phyloP scores from a whole-genome alignment of 352 stramenopile species.

The Pythium rhizo-oryzae region DNA sequence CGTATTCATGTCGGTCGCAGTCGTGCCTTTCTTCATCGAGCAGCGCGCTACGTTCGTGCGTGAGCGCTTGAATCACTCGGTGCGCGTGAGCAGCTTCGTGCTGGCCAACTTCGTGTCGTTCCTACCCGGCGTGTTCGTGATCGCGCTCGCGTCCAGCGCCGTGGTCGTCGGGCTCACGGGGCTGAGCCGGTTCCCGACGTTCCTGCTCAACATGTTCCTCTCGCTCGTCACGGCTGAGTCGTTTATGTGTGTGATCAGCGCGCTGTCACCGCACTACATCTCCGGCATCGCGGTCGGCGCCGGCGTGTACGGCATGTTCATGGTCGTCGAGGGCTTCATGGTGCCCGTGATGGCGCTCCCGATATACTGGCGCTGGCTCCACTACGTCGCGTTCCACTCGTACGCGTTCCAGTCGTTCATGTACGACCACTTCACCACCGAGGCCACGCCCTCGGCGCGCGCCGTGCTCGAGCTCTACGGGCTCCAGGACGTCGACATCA shows the following conservation, averaged over 20 bases:
- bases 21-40: conserved; percentile 85
- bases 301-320: conserved; percentile 87
- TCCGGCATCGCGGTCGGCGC: conserved; percentile 84
- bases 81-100: conserved; percentile 74
- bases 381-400: conserved; percentile 67
- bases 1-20: conserved; percentile 91
- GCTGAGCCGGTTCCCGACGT: conserved; percentile 60
- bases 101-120: conserved; percentile 65
- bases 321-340: conserved; percentile 89
- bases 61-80: conserved; percentile 80
- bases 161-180: conserved; percentile 55
- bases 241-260: conserved; percentile 76
- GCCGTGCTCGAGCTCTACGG: conserved; percentile 31
- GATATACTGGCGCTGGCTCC: conserved; percentile 47
- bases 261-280: conserved; percentile 84
- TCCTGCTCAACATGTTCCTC: conserved; percentile 75
- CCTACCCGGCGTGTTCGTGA: conserved; percentile 62
- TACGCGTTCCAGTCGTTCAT: conserved; percentile 64
- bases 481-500: conserved; percentile 35
- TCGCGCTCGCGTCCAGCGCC: conserved; percentile 48
- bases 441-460: conserved; percentile 2
- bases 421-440: conserved; percentile 47
- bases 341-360: conserved; percentile 49
- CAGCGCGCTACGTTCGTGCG: conserved; percentile 83
- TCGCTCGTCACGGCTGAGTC: conserved; percentile 81